Percentiles rank a stretch among this genome's conserved stretches.
Evolutionary conservation across 1,284 basidiomycete genomes (phyloP).

Genomic region (Abortiporus biennis): DNA sequence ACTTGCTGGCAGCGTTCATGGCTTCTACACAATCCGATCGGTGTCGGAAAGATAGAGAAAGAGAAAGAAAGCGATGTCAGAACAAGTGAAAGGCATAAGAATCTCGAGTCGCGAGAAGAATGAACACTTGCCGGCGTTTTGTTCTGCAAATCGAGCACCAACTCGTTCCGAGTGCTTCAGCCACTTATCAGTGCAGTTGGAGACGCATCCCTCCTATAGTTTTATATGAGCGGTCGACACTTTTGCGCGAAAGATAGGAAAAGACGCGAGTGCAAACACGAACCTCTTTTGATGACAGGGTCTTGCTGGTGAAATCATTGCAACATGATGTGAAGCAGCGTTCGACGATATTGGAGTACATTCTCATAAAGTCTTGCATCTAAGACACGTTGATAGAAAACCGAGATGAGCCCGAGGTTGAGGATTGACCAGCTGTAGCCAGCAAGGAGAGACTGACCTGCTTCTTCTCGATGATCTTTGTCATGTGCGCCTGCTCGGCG

Average conservation of each 20-base stretch:
- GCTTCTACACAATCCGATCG: no score
- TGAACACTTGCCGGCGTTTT: slow-evolving; percentile 75
- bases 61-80: slow-evolving; percentile 2
- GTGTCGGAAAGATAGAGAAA: no score
- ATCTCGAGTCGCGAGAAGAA: no score
- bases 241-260: no score
- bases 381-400: slow-evolving; percentile 29
- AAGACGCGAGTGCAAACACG: slow-evolving; percentile 16
- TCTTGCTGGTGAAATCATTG: slow-evolving; percentile 96
- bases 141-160: slow-evolving; percentile 86
- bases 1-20: slow-evolving; percentile 19
- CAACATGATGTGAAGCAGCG: slow-evolving; percentile 93
- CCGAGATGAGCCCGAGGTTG: not conserved
- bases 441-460: slow-evolving; percentile 53
- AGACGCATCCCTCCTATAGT: slow-evolving; percentile 64
- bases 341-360: slow-evolving; percentile 96
- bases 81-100: not conserved
- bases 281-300: slow-evolving; percentile 92
- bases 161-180: slow-evolving; percentile 95
- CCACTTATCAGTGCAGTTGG: slow-evolving; percentile 89
- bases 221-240: not conserved
- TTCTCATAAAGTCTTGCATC: slow-evolving; percentile 98
- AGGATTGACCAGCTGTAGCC: not conserved
- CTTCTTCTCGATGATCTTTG: slow-evolving; percentile 87
- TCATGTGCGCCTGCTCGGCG: slow-evolving; percentile 88